phyloP scores from a whole-genome alignment of 2,329 filamentous ascomycete genomes.

The Didymella glomerata region DNA sequence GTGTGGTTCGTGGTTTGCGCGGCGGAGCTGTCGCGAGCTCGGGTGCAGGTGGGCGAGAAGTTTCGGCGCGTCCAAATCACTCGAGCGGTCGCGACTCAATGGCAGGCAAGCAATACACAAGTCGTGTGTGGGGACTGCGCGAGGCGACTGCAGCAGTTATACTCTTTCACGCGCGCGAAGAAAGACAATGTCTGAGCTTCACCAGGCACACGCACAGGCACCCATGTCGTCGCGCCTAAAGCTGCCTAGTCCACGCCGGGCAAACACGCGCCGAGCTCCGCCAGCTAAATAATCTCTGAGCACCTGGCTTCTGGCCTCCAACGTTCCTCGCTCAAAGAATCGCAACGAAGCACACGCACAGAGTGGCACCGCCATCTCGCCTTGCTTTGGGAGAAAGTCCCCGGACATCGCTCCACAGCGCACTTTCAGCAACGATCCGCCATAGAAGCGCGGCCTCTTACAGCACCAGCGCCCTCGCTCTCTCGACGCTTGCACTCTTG shows the following conservation, averaged over 20 bases:
- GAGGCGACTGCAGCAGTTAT: slow-evolving; percentile 20
- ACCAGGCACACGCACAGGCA: slow-evolving; percentile 31
- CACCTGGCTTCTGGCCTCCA: slow-evolving; percentile 42
- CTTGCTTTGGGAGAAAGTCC: slow-evolving; percentile 99
- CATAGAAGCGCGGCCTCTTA: slow-evolving; percentile 95
- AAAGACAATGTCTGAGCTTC: slow-evolving; percentile 31
- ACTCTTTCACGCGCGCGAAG: slow-evolving; percentile 28
- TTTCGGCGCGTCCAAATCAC: slow-evolving; percentile 18
- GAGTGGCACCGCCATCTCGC: slow-evolving; percentile 56
- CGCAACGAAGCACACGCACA: slow-evolving; percentile 98
- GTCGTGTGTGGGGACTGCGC: slow-evolving; percentile 5
- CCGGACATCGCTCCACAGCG: slow-evolving; percentile 78
- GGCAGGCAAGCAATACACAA: not conserved
- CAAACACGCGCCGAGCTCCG: slow-evolving; percentile 28
- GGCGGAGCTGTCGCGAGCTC: slow-evolving; percentile 38
- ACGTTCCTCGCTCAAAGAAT: slow-evolving; percentile 98
- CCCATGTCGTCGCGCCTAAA: slow-evolving; percentile 35
- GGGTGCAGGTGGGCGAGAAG: slow-evolving; percentile 7
- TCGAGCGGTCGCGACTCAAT: not conserved
- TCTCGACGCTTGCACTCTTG: slow-evolving; percentile 63
- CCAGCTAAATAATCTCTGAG: slow-evolving; percentile 33
- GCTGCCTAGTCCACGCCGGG: slow-evolving; percentile 31
- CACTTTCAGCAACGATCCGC: slow-evolving; percentile 96
- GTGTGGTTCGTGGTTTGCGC: slow-evolving; percentile 14
- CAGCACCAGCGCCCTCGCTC: slow-evolving; percentile 55